Percentiles rank a stretch among this genome's conserved stretches.
phyloP scores from a whole-genome alignment of 2,329 filamentous ascomycete genomes.

The Macrophomina tecta region DNA sequence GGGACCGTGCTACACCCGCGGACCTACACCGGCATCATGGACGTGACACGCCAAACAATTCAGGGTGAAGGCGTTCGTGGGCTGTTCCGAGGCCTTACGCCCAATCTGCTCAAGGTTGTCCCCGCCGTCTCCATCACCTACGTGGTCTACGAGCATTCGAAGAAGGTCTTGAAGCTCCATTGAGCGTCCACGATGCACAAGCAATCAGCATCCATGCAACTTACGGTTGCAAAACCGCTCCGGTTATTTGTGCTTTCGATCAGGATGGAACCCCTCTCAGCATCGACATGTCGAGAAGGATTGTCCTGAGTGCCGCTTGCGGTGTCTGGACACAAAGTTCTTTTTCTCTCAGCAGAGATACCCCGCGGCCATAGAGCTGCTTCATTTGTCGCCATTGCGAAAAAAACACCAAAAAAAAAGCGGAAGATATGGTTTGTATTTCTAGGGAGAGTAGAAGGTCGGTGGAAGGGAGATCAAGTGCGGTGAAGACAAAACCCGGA shows the following conservation, averaged over 20 bases:
- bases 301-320: background rate
- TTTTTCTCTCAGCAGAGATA: conserved; percentile 21
- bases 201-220: background rate
- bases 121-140: conserved; percentile 84
- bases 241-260: background rate
- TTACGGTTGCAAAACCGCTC: background rate
- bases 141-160: conserved; percentile 51
- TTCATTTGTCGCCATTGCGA: conserved; percentile 1
- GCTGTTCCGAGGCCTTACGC: conserved; percentile 92
- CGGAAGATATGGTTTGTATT: background rate
- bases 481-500: background rate
- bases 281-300: background rate
- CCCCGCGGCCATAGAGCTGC: background rate
- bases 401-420: conserved; percentile 35
- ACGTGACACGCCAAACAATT: conserved; percentile 84
- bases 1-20: conserved; percentile 89
- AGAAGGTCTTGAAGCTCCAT: conserved; percentile 43
- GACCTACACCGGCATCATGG: conserved; percentile 88
- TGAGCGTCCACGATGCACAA: conserved; percentile 32
- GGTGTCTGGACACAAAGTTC: background rate
- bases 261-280: background rate
- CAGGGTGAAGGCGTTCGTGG: conserved; percentile 82
- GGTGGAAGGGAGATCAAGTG: background rate
- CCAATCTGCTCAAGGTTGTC: conserved; percentile 94
- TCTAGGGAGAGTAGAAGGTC: conserved; percentile 1